Conservation (phyloP, 805 yeast genomes). For the Starmerella potacharoeniae region DNA sequence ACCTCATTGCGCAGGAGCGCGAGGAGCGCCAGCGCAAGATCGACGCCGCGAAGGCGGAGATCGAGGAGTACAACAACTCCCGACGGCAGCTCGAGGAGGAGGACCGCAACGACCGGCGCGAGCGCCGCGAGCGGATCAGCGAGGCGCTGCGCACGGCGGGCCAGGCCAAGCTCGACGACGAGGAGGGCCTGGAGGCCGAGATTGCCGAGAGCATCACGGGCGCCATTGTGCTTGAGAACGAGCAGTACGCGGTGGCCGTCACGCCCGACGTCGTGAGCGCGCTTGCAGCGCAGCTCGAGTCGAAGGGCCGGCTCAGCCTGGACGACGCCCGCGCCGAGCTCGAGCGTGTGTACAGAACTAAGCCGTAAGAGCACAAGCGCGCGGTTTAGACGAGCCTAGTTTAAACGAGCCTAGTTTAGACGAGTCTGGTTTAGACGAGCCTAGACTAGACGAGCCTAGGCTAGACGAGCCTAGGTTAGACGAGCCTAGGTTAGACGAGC, state of each 20-base stretch:
- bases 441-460: not conserved
- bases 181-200: slow-evolving; percentile 15
- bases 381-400: not conserved
- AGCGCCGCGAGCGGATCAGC: slow-evolving; percentile 16
- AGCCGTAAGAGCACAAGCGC: not conserved
- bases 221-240: slow-evolving; percentile 18
- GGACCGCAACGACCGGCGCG: slow-evolving; percentile 12
- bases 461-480: too few relatives aligned
- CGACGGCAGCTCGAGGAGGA: slow-evolving; percentile 20
- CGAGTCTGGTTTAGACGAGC: not conserved
- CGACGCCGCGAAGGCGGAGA: slow-evolving; percentile 18
- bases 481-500: not conserved
- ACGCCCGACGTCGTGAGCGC: slow-evolving; percentile 8
- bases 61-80: slow-evolving; percentile 19
- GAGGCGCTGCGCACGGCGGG: slow-evolving; percentile 16
- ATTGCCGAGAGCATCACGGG: slow-evolving; percentile 16
- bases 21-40: slow-evolving; percentile 21
- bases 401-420: not conserved
- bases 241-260: slow-evolving; percentile 14
- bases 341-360: not conserved
- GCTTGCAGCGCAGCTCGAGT: slow-evolving; percentile 1
- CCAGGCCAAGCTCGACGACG: slow-evolving; percentile 12
- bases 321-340: slow-evolving; percentile 1
- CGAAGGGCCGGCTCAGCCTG: slow-evolving; percentile 7
- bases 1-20: slow-evolving; percentile 26